phyloP scores from a whole-genome alignment of 2,329 filamentous ascomycete genomes.

The Cercospora beticola region DNA sequence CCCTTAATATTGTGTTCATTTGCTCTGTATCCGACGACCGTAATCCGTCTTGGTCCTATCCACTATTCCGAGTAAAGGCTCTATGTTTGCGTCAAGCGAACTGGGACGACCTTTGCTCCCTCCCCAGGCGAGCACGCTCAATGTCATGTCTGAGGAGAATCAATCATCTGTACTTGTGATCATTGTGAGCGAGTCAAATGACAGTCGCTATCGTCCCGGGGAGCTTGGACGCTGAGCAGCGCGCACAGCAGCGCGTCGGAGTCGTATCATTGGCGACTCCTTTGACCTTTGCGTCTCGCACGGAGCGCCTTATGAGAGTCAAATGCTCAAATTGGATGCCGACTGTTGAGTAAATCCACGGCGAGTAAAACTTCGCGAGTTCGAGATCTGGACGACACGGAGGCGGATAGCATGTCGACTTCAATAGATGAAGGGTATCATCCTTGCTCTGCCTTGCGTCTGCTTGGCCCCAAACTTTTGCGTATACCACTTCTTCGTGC shows the following conservation, averaged over 20 bases:
- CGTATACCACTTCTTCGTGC: conserved; percentile 76
- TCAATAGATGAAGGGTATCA: conserved; percentile 65
- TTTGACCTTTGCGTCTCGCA: not conserved
- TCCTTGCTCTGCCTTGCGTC: conserved; percentile 66
- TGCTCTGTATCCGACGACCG: not conserved
- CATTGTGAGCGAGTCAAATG: not conserved
- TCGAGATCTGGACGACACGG: not conserved
- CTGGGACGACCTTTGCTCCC: not conserved
- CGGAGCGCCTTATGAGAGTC: not conserved
- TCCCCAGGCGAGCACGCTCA: not conserved
- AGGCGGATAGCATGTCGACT: not conserved
- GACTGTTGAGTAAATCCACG: not conserved
- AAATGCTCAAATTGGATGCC: not conserved
- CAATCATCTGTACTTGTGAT: not conserved
- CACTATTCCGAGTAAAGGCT: not conserved
- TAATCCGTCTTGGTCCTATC: not conserved
- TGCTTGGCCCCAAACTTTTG: conserved; percentile 68
- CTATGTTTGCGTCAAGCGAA: not conserved
- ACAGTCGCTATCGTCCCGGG: not conserved
- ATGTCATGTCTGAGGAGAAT: not conserved
- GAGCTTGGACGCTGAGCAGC: not conserved
- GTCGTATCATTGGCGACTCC: not conserved
- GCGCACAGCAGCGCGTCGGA: not conserved
- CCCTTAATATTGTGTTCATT: not conserved
- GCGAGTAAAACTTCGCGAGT: not conserved